Evolutionary conservation across 768 basidiomycete genomes (phyloP), one percentile per base, ranked within the genome.

Genomic region (Boletus reticulatus): DNA sequence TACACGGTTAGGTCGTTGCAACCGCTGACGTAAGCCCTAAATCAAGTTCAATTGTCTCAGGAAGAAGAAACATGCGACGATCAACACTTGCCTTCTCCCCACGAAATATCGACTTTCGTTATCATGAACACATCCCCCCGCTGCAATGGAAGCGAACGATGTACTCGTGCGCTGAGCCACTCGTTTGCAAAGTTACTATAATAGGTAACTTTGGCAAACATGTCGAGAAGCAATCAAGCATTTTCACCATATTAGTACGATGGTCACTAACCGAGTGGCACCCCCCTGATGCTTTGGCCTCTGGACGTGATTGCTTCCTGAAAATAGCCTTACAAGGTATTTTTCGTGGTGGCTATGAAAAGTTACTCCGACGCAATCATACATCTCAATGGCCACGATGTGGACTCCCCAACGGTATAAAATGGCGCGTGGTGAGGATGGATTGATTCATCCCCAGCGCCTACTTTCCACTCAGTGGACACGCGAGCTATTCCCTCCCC

Each of bases 291-390:
- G 60, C 62, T 65, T 62, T 43, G 61, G 34, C 57, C 61, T 38
- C 10, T 38, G 36, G 17, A 19, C 19, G 37, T 24, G 63, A 70
- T 63, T 65, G 66, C 61, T 58, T 32, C 32, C 45, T 38, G 31
- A 45, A 50, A 53, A 24, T 63, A 27, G 42, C 64, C 57, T 56
- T 50, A 66, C 50, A 20, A 45, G 57, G 58, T 58, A 67, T 57
- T 58, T 53, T 58, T 63, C 37, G 29, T 27, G 49, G 61, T 63
- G 65, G 64, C 62, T 56, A 31, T 60, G 57, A 58, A 61, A 58
- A 48, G 54, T 53, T 57, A 41, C 39, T 63, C 45, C 49, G 46
- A 68, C 51, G 59, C 69, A 71, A 69, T 71, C 69, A 57, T 22
- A 20, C 48, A 46, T 1, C 59, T 43, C 38, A 56, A 27, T 53